Percentiles rank a stretch among this genome's conserved stretches.
Conservation (phyloP, 2,329 filamentous ascomycete species). For the Phyllosticta citrichinensis region DNA sequence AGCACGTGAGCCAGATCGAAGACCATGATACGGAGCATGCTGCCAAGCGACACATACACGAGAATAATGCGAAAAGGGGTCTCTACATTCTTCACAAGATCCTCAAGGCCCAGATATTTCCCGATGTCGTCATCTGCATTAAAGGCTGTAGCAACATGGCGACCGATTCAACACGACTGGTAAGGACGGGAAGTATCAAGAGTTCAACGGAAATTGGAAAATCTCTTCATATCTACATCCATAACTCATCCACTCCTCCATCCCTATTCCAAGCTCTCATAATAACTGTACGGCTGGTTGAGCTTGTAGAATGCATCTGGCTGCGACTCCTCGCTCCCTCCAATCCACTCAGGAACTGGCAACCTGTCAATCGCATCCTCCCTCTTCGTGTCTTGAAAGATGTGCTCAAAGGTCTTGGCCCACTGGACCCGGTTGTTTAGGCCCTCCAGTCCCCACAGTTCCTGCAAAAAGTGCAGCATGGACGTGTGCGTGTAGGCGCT, state of each 20-base stretch:
- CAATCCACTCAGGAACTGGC: constrained; percentile 27
- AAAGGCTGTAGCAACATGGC: too few relatives aligned
- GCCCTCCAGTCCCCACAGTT: constrained; percentile 30
- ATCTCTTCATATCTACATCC: not conserved
- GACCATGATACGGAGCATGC: too few relatives aligned
- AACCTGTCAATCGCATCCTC: constrained; percentile 17
- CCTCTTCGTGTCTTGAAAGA: constrained; percentile 24
- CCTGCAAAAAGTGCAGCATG: constrained; percentile 19
- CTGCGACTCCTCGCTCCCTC: constrained; percentile 22
- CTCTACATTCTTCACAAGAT: too few relatives aligned
- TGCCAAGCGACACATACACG: too few relatives aligned
- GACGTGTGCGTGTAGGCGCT: constrained; percentile 2
- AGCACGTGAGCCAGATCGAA: too few relatives aligned
- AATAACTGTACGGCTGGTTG: not conserved
- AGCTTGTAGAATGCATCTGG: constrained; percentile 19
- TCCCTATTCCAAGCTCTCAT: not conserved
- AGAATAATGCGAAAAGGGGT: too few relatives aligned
- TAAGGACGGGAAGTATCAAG: too few relatives aligned
- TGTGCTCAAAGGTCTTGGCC: constrained; percentile 32
- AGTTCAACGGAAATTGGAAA: too few relatives aligned
- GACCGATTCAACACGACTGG: not conserved
- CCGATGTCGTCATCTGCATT: too few relatives aligned
- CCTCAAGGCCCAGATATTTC: too few relatives aligned
- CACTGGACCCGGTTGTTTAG: constrained; percentile 34
- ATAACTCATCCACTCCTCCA: not conserved